Evolutionary conservation across 2,329 filamentous ascomycete genomes (phyloP).

Genomic region (Fusarium luffae): DNA sequence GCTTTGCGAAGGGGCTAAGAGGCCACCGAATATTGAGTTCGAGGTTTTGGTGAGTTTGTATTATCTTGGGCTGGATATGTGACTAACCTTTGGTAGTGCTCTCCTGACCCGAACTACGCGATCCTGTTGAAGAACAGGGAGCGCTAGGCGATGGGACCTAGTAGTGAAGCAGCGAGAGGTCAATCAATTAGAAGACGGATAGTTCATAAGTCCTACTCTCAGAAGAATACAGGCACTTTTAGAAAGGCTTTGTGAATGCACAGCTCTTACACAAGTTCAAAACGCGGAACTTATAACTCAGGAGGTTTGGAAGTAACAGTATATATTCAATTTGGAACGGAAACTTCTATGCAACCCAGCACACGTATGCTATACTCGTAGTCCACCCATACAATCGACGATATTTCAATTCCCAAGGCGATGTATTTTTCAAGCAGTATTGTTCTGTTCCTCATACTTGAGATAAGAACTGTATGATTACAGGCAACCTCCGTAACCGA

Average conservation of each 20-base stretch:
- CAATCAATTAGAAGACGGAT: neutral
- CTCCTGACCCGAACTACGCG: slow-evolving; percentile 13
- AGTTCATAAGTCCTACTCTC: neutral
- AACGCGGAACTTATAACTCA: too few relatives aligned
- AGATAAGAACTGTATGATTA: fast-evolving
- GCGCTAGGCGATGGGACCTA: neutral
- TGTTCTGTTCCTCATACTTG: neutral
- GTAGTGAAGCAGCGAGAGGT: neutral
- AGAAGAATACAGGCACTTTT: neutral
- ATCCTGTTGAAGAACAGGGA: neutral
- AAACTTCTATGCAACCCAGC: too few relatives aligned
- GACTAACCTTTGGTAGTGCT: neutral
- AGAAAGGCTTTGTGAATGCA: neutral
- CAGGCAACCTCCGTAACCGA: neutral
- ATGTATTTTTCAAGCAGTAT: neutral
- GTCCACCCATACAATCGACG: neutral
- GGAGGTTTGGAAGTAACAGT: neutral
- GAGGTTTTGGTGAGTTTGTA: slow-evolving; percentile 11
- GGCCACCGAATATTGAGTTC: slow-evolving; percentile 17
- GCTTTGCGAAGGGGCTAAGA: neutral
- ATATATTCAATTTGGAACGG: neutral
- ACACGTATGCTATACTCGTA: neutral
- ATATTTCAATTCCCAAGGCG: neutral
- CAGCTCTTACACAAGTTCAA: too few relatives aligned
- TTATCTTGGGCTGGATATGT: too few relatives aligned